Conservation (phyloP, 2,329 filamentous ascomycete species). For the Cladosporium sp. region DNA sequence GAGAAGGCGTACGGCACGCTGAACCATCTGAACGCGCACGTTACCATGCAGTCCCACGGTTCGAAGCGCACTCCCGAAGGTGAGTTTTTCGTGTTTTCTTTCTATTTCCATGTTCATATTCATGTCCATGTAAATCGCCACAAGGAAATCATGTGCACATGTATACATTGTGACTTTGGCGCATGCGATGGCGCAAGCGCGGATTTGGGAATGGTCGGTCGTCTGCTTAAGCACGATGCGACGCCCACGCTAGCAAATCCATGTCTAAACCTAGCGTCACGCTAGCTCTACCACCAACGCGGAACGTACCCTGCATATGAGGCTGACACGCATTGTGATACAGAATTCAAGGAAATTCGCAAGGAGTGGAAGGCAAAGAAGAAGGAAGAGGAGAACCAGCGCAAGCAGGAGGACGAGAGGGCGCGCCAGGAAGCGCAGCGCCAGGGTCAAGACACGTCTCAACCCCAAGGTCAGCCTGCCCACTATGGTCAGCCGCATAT, state of each 20-base stretch:
- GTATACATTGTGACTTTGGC: neutral
- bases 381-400: constrained; percentile 91
- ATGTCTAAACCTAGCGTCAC: constrained; percentile 29
- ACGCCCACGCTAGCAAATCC: constrained; percentile 29
- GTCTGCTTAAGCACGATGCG: constrained; percentile 22
- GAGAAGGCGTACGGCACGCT: constrained; percentile 98
- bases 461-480: constrained; percentile 44
- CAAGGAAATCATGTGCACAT: neutral
- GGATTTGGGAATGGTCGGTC: constrained; percentile 22
- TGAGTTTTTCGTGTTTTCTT: constrained; percentile 45
- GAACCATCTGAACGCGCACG: constrained; percentile 95
- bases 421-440: constrained; percentile 61
- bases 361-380: constrained; percentile 99
- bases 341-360: constrained; percentile 98
- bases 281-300: constrained; percentile 22
- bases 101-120: neutral
- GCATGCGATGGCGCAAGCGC: neutral
- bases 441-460: constrained; percentile 49
- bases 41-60: constrained; percentile 97
- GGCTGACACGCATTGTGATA: constrained; percentile 34
- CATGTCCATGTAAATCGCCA: neutral
- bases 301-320: constrained; percentile 21
- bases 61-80: constrained; percentile 94
- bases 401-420: constrained; percentile 85
- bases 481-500: constrained; percentile 42